Evolutionary conservation across 2,329 filamentous ascomycete species (phyloP), one percentile per base, ranked within the genome.

Genomic region (Alternaria hordeiaustralica): DNA sequence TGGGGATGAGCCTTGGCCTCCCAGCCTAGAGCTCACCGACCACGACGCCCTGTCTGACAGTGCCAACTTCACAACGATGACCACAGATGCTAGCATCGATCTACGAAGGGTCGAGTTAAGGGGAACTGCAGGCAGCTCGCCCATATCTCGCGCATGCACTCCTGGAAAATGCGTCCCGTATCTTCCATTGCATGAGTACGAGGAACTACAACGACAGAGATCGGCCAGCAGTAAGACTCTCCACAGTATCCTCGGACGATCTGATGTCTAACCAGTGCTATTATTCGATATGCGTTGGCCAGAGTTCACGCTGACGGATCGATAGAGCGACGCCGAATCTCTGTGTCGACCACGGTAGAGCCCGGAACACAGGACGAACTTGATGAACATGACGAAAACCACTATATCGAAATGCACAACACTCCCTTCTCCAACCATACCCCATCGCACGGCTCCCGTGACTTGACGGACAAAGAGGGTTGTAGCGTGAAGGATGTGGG

Each of bases 401-500:
- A 15, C 8, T 4, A 15, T n/a, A 4, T 26, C 11, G 28, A 51
- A 51, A 3, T 4, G 11, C n/a, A 36, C 28, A 4, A 1, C 1
- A 6, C 33, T 15, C 4, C 2, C 33, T 26, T 33, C 13, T 23
- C 30, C 15, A 43, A 30, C 20, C 20, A 55, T 26, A 43, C 51
- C 6, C 51, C 51, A 25, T 55, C 51, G 23, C 51, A 55, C 9
- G 25, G 51, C 33, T 55, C 51, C 6, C 30, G 30, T 11, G 51
- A 21, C 5, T 41, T 43, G 23, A 43, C 36, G 21, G 51, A 55
- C 15, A 26, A 30, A 43, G 51, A 55, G 4, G n/a, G 12, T 20
- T n/a, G 33, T 25, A 55, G 33, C 15, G 33, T 6, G 33, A 55
- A 55, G 36, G 2, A 26, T 1, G 20, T 3, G 49, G 49, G 8